phyloP scores from a whole-genome alignment of 1,139 yeast genomes.

The Lodderomyces margitis region DNA sequence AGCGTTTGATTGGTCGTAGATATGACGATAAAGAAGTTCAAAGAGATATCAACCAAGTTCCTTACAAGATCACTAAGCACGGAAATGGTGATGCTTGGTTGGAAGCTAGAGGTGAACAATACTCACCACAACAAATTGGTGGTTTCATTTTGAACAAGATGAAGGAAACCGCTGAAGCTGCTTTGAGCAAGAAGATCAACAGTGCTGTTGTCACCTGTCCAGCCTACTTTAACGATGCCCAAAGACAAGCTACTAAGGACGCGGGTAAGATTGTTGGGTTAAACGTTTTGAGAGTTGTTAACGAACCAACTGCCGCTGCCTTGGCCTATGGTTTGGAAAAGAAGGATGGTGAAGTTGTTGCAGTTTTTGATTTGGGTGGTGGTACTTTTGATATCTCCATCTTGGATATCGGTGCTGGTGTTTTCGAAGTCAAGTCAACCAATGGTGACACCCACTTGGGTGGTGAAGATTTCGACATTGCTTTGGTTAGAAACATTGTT shows the following conservation, averaged over 20 bases:
- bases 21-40: constrained; percentile 95
- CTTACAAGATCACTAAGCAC: constrained; percentile 96
- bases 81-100: constrained; percentile 99
- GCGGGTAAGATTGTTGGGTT: constrained; percentile 98
- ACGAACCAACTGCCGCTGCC: constrained; percentile 99
- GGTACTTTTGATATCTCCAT: constrained; percentile 88
- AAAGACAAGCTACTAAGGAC: constrained; percentile 97
- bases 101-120: constrained; percentile 93
- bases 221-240: constrained; percentile 97
- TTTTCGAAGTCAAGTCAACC: constrained; percentile 83
- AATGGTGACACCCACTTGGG: constrained; percentile 91
- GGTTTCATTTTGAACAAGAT: constrained; percentile 94
- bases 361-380: constrained; percentile 87
- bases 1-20: constrained; percentile 98
- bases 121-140: constrained; percentile 96
- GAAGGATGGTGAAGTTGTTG: constrained; percentile 70
- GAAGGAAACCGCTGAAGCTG: constrained; percentile 96
- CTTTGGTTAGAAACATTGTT: constrained; percentile 83
- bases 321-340: constrained; percentile 95
- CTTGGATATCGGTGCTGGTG: constrained; percentile 84
- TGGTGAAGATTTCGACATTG: constrained; percentile 90
- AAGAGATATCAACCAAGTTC: constrained; percentile 94
- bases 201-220: constrained; percentile 98
- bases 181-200: constrained; percentile 75
- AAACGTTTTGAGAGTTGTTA: constrained; percentile 94